Base-by-base conservation (phyloP, 176 grass and related monocot species). In the Triticum monococcum region DNA sequence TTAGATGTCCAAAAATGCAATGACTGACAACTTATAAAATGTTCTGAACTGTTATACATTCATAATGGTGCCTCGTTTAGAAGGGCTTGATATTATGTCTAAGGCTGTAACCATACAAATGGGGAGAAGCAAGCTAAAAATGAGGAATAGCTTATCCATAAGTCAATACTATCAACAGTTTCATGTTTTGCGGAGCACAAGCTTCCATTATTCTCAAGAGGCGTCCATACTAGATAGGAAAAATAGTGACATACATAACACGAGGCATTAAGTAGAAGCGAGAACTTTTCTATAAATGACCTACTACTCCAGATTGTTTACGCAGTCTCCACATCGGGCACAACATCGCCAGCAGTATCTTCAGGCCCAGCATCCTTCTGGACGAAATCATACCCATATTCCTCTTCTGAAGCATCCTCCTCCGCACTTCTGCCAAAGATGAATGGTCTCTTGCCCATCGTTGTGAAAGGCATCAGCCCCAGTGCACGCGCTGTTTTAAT, bases 391-490 rank as follows among this genome's bases (percentile, higher is more conserved):
- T 82, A 85, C 52, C 50, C 85, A 60, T 86, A 88, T 38, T 94
- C 88, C n/a, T 94, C 86, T 0, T 83, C 88, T 0, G 56, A 79
- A 59, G 83, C 72, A 25, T 84, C 75, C 75, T 87, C 96, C 86
- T 94, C 93, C 54, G 86, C 91, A 16, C 43, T 92, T 84, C 90
- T 94, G 35, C 94, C 97, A 31, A 91, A 91, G 68, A 88, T 72
- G 70, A 98, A 98, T 33, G 80, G 88, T 59, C 87, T 98, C 46
- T 81, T 94, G 67, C 97, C 97, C 97, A 98, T 98, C 2, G 88
- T 89, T 30, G 97, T 94, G 83, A 98, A 98, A 59, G 97, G 97
- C 94, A 96, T 92, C 57, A 98, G 54, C 33, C 97, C 92, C 65
- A 98, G 86, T 37, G 90, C 94, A 72, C 92, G 91, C 2, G 94